Evolutionary conservation across 345 rosid genomes (phyloP), one percentile per base, ranked within the genome.

Genomic region (Fremontodendron californicum): DNA sequence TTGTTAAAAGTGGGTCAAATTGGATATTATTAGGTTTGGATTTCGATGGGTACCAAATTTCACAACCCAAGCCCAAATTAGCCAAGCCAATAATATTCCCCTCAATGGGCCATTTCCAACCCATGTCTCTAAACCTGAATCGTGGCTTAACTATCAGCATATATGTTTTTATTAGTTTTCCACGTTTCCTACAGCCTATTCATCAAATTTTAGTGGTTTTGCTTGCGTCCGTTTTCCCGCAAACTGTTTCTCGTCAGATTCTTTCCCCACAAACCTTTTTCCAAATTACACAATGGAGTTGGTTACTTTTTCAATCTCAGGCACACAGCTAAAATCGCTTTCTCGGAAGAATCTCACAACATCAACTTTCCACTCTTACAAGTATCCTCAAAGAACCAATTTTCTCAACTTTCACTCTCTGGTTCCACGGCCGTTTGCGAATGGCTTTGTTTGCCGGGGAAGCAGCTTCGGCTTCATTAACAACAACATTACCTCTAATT

Each of bases 401-500:
- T 54, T 48, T 39, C 31, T 48, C n/a, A 21, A 25, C 25, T 9
- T 18, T 9, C 60, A 61, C 25, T 46, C 75, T 71, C 62, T 1
- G 48, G 10, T 71, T 71, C 72, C 31, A 5, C 37, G 45, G 27
- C 13, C 31, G 11, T 19, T 71, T n/a, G 49, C 76, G 58, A 73
- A 84, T 78, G 87, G 90, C 48, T 85, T 82, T 54, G 79, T 39
- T 6, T 79, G 86, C 77, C 77, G 70, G 46, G 73, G 78, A 63
- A 75, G 79, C 61, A 64, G 78, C 68, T 40, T 71, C 46, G 63
- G 69, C 49, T 60, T 68, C 67, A 67, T 31, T 46, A 69, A 60
- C 16, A 74, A n/a, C n/a, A n/a, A 49, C 12, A 55, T 43, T n/a
- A 27, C 21, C 60, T 15, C 43, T 11, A 37, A 7, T 27, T 27